A percentile compares a stretch with the other conserved stretches of the same genome.
Conservation (phyloP, 352 stramenopile genomes). For the Globisporangium nodosum region DNA sequence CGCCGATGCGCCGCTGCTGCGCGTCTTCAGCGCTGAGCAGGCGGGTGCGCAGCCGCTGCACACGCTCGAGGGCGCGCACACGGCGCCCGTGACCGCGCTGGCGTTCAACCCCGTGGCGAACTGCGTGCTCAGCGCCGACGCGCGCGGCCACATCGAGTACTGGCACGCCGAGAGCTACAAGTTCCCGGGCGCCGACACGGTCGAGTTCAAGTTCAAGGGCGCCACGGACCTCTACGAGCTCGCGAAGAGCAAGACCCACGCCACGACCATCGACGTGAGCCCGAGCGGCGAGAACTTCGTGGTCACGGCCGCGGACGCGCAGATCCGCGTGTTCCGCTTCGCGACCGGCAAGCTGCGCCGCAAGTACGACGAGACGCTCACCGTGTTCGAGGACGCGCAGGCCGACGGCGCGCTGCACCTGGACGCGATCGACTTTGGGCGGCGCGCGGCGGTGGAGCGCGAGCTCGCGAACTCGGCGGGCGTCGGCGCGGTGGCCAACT, state of each 20-base stretch:
- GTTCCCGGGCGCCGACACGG: conserved; percentile 19
- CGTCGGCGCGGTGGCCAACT: conserved; percentile 48
- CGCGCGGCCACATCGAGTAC: conserved; percentile 92
- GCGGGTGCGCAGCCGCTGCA: conserved; percentile 41
- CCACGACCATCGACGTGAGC: conserved; percentile 73
- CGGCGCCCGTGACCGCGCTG: conserved; percentile 86
- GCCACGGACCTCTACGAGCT: conserved; percentile 96
- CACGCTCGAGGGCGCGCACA: conserved; percentile 84
- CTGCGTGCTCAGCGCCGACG: conserved; percentile 91
- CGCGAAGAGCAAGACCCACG: conserved; percentile 88
- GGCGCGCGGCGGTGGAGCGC: conserved; percentile 80
- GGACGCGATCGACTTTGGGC: conserved; percentile 85
- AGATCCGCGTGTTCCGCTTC: conserved; percentile 90
- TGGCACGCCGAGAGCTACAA: conserved; percentile 83
- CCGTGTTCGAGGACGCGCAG: conserved; percentile 86
- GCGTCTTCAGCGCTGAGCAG: conserved; percentile 86
- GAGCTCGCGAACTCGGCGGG: conserved; percentile 52
- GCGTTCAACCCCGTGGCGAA: conserved; percentile 82
- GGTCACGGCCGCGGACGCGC: conserved; percentile 79
- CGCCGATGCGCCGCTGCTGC: conserved; percentile 49
- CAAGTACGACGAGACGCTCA: conserved; percentile 87
- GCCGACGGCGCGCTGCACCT: conserved; percentile 68
- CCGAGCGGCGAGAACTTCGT: conserved; percentile 74
- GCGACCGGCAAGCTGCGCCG: conserved; percentile 81
- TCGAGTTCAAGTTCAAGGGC: conserved; percentile 92